Percentiles rank a stretch among this genome's conserved stretches.
Evolutionary conservation across 768 basidiomycete genomes (phyloP).

Genomic region (Lactarius hengduanensis): DNA sequence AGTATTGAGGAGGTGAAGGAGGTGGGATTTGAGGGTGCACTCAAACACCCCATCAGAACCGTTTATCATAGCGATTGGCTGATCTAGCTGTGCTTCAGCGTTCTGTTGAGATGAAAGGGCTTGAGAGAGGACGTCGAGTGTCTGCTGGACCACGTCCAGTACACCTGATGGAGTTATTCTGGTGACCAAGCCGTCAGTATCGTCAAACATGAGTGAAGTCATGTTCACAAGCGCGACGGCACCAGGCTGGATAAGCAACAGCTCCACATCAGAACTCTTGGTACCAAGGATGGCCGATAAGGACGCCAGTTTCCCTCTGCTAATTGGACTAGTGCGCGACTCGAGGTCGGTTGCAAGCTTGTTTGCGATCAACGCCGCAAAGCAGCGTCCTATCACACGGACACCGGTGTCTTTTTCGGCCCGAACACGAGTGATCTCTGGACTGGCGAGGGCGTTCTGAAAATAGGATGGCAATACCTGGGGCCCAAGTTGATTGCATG

Average conservation of each 20-base stretch:
- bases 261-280: background rate
- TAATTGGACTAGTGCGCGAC: background rate
- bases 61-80: background rate
- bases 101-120: background rate
- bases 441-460: background rate
- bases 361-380: background rate
- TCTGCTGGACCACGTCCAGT: constrained; percentile 6
- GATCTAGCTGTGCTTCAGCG: background rate
- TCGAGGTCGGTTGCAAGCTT: constrained; percentile 1
- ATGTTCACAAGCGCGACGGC: constrained; percentile 7
- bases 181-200: background rate
- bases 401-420: too few relatives aligned
- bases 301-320: background rate
- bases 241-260: constrained; percentile 1
- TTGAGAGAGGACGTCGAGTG: background rate
- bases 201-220: background rate
- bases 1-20: background rate
- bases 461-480: background rate
- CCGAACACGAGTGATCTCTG: too few relatives aligned
- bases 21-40: background rate
- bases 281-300: constrained; percentile 4
- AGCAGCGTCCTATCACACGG: too few relatives aligned
- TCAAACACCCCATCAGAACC: background rate
- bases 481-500: background rate
- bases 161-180: background rate